Percentiles rank a stretch among this genome's conserved stretches.
These are phyloP conservation scores for Clavariopsis aquatica DNA, from an alignment of 495 filamentous ascomycete species.

Conservation along the genomic window DNA sequence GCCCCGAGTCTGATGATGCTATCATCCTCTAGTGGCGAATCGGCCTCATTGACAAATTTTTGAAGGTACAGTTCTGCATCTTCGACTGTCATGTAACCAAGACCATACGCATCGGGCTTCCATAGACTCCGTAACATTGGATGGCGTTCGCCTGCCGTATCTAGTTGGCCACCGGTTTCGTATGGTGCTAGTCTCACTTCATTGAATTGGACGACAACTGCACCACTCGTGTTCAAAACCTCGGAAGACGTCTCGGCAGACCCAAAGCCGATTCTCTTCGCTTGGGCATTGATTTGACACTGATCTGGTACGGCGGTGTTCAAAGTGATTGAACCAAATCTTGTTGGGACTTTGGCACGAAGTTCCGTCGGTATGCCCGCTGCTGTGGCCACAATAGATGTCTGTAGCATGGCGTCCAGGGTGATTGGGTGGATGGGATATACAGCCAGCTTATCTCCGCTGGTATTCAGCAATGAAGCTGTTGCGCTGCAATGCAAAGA, in stretches of 20 bases:
- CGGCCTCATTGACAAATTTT: neutral
- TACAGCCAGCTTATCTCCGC: neutral
- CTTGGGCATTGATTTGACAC: neutral
- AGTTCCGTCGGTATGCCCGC: neutral
- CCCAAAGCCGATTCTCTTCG: neutral
- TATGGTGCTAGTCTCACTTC: neutral
- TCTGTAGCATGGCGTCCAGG: constrained; percentile 34
- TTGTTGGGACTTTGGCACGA: neutral
- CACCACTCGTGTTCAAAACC: neutral
- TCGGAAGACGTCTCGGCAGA: neutral
- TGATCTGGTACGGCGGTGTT: neutral
- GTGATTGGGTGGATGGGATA: constrained; percentile 34
- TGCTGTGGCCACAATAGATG: constrained; percentile 23
- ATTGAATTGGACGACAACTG: neutral
- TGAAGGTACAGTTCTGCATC: neutral
- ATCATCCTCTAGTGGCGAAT: neutral
- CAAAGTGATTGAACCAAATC: neutral
- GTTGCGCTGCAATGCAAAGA: neutral
- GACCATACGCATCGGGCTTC: neutral
- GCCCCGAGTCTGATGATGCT: neutral
- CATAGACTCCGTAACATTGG: neutral
- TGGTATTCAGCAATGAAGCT: neutral
- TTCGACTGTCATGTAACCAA: neutral
- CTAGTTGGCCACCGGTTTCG: neutral
- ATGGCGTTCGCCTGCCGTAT: neutral